Evolutionary conservation across 1,139 yeast genomes (phyloP).

Genomic region (Hanseniaspora uvarum): DNA sequence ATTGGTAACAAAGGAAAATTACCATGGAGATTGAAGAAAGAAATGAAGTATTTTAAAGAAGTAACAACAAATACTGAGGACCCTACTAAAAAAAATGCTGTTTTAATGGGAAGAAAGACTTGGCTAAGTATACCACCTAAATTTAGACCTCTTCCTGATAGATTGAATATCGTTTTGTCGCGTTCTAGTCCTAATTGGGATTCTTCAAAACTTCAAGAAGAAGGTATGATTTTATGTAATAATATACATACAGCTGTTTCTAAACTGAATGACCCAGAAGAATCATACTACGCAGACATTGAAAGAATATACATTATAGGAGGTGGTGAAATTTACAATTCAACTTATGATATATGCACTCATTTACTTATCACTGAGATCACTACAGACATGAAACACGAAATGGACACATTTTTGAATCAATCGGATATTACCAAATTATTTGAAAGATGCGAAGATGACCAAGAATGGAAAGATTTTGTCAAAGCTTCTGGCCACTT

Average conservation of each 20-base stretch:
- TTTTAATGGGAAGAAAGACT: conserved; percentile 91
- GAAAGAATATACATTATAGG: conserved; percentile 76
- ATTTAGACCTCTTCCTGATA: conserved; percentile 70
- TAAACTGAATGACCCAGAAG: conserved; percentile 23
- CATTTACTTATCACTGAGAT: conserved; percentile 71
- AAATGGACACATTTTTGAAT: conserved; percentile 15
- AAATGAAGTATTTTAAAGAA: conserved; percentile 72
- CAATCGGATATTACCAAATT: background rate
- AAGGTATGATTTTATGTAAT: conserved; percentile 30
- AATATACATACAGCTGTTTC: conserved; percentile 41
- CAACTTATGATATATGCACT: conserved; percentile 42
- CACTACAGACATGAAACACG: conserved; percentile 21
- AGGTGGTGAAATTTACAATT: conserved; percentile 77
- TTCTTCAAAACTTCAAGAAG: conserved; percentile 22
- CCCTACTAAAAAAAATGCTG: conserved; percentile 49
- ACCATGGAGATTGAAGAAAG: conserved; percentile 82
- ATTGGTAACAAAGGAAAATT: conserved; percentile 72
- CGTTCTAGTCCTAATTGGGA: conserved; percentile 33
- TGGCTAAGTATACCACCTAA: conserved; percentile 86
- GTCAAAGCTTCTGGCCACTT: background rate
- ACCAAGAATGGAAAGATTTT: conserved; percentile 4
- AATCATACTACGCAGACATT: conserved; percentile 28
- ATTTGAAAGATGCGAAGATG: background rate
- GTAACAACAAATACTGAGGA: conserved; percentile 45
- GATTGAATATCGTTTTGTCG: conserved; percentile 69